Evolutionary conservation across 1,139 yeast genomes (phyloP), one percentile per base, ranked within the genome.

Genomic region (Trichomonascaceae sp.): DNA sequence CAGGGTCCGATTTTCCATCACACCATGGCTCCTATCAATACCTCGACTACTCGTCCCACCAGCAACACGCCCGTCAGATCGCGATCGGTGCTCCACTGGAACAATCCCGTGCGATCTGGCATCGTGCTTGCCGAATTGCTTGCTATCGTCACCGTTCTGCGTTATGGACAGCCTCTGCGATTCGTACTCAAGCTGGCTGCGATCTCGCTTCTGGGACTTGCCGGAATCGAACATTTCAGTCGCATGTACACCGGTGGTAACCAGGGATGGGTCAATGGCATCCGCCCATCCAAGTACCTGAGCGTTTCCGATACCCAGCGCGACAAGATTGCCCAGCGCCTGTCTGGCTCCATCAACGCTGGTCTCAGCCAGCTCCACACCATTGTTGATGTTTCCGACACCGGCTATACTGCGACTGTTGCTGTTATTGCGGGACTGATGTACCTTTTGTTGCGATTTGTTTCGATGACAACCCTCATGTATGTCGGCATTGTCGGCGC

Each of bases 51-150:
- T n/a, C n/a, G n/a, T n/a, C n/a, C n/a, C n/a, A n/a, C n/a, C n/a
- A n/a, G n/a, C n/a, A n/a, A n/a, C n/a, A n/a, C n/a, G n/a, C n/a
- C n/a, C n/a, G n/a, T n/a, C n/a, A n/a, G n/a, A n/a, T n/a, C n/a
- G n/a, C n/a, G n/a, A n/a, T 20, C 57, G 37, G 62, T 85, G 45
- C 64, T 87, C 43, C 74, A 87, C 44, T 87, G 97, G 97, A 68
- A 71, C 48, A 71, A 82, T 53, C 95, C 96, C 27, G 62, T 69
- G 43, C 67, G 69, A 50, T 76, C 95, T 37, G 96, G 80, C 41
- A 75, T 76, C 50, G 73, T 78, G 28, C 73, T 85, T 46, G 93
- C 79, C 34, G 68, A 75, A 32, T 59, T 76, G 36, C 52, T 87
- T 31, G 61, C 67, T 26, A 63, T 69, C 16, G 65, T 87, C 52